A percentile compares a stretch with the other conserved stretches of the same genome.
Evolutionary conservation across 1,284 basidiomycete species (phyloP).

Genomic region (Hypsizygus ulmarius): DNA sequence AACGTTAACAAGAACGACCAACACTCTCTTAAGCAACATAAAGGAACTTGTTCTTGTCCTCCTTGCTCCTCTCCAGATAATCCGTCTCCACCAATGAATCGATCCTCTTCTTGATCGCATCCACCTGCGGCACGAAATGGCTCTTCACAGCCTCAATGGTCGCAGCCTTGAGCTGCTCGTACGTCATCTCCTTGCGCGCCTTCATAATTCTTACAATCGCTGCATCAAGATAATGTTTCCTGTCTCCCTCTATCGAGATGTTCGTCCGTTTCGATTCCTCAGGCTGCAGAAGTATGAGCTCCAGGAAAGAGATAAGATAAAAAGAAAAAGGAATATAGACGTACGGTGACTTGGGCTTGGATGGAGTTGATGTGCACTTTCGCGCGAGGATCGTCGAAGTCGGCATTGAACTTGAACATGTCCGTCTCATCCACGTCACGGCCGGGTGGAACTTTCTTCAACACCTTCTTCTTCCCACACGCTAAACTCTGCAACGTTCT

Average conservation of each 20-base stretch:
- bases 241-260: conserved; percentile 81
- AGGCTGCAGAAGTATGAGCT: conserved; percentile 41
- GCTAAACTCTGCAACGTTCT: conserved; percentile 91
- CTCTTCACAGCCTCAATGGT: conserved; percentile 79
- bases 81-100: conserved; percentile 83
- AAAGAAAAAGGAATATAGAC: conserved; percentile 22
- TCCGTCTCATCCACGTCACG: conserved; percentile 81
- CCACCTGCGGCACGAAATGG: conserved; percentile 72
- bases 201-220: conserved; percentile 97
- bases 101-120: conserved; percentile 82
- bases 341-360: conserved; percentile 86
- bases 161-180: conserved; percentile 76
- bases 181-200: conserved; percentile 74
- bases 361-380: conserved; percentile 96
- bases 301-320: background rate
- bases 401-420: conserved; percentile 79
- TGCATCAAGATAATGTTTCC: conserved; percentile 85
- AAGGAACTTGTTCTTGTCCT: conserved; percentile 66
- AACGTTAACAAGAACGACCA: no score
- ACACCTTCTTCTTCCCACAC: conserved; percentile 86
- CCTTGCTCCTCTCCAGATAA: conserved; percentile 76
- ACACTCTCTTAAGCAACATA: conserved; percentile 65
- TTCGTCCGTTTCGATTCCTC: conserved; percentile 89
- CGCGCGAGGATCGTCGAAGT: conserved; percentile 77
- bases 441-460: conserved; percentile 79